Conservation (phyloP, 2,329 filamentous ascomycete species). For the Fusarium verticillioides region DNA sequence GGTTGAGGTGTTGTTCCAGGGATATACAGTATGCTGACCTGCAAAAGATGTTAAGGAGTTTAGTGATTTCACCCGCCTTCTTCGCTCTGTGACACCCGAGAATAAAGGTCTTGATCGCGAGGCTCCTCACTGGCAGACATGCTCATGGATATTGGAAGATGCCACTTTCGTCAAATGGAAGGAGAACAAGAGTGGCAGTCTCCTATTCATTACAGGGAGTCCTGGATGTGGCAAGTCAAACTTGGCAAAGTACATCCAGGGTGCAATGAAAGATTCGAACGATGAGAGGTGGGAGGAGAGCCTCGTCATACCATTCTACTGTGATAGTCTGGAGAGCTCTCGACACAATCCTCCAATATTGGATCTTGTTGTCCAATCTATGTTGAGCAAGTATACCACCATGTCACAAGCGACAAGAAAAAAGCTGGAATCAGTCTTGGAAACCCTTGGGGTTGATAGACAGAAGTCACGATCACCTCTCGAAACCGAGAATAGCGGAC, state of each 20-base stretch:
- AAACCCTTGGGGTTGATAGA: constrained; percentile 9
- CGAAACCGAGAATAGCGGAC: neutral
- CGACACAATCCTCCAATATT: constrained; percentile 33
- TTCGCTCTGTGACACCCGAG: constrained; percentile 28
- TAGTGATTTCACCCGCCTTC: constrained; percentile 15
- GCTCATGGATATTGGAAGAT: constrained; percentile 32
- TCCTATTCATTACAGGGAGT: constrained; percentile 35
- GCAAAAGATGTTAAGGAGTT: constrained; percentile 22
- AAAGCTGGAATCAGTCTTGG: constrained; percentile 20
- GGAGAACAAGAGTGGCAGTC: constrained; percentile 12
- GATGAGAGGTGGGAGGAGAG: constrained; percentile 7
- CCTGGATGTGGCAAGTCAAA: constrained; percentile 38
- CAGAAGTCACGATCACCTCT: constrained; percentile 1
- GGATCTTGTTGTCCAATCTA: constrained; percentile 25
- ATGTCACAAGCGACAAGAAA: constrained; percentile 16
- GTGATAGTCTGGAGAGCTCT: constrained; percentile 35
- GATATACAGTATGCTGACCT: neutral
- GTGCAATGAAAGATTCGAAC: constrained; percentile 16
- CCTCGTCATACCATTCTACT: constrained; percentile 35
- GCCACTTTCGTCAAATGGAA: constrained; percentile 27
- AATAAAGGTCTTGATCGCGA: constrained; percentile 35
- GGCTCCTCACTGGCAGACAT: constrained; percentile 31
- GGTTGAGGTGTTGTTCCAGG: neutral
- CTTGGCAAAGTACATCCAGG: constrained; percentile 36
- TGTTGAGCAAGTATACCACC: constrained; percentile 21